Percentiles rank a stretch among this genome's conserved stretches.
These are phyloP conservation scores for Platismatia glauca DNA, from an alignment of 495 filamentous ascomycete genomes.

Conservation along the genomic window DNA sequence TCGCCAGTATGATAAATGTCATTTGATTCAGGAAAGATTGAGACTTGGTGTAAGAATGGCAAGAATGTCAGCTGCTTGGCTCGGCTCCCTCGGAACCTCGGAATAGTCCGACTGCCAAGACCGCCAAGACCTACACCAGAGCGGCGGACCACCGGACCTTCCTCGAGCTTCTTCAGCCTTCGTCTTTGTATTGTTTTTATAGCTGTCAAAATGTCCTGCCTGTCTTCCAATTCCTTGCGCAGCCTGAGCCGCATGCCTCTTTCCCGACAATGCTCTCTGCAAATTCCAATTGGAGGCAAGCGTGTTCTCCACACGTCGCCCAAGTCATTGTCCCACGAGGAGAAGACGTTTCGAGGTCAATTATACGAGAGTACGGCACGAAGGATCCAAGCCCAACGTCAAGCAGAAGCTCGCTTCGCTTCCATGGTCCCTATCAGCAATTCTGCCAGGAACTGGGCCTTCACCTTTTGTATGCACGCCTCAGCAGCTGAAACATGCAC, in stretches of 20 bases:
- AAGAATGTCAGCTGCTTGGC: no score
- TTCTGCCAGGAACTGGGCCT: conserved; percentile 47
- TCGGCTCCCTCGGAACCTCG: no score
- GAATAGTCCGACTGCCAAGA: background rate
- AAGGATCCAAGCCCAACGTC: conserved; percentile 65
- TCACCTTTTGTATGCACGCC: conserved; percentile 52
- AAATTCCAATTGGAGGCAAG: background rate
- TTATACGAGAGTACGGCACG: conserved; percentile 74
- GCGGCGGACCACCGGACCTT: no score
- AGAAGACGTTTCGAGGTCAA: conserved; percentile 69
- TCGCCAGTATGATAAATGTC: background rate
- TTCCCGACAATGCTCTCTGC: conserved; percentile 10
- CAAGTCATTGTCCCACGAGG: conserved; percentile 22
- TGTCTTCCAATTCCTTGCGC: conserved; percentile 5
- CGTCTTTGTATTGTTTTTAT: no score
- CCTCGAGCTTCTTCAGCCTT: no score
- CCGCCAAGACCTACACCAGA: background rate
- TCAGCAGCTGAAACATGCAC: conserved; percentile 4
- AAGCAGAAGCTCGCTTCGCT: conserved; percentile 58
- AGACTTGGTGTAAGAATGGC: no score
- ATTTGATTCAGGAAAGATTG: background rate
- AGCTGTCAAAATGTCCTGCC: background rate
- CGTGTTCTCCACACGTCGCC: conserved; percentile 8
- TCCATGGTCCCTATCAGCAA: conserved; percentile 44
- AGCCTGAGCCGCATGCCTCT: background rate